phyloP scores from a whole-genome alignment of 805 yeast species.

The Barnettozyma pratensis region DNA sequence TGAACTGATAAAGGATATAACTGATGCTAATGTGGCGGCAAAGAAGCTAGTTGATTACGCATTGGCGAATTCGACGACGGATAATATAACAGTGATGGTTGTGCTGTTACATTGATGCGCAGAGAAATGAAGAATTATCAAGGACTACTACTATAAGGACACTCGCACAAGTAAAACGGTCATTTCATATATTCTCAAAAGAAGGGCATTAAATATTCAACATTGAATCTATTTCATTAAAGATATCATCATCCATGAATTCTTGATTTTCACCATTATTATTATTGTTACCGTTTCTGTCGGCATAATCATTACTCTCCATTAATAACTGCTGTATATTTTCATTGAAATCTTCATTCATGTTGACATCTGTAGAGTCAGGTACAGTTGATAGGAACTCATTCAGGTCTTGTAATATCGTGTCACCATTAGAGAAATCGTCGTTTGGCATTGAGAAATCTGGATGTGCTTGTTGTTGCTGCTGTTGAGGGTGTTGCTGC shows the following conservation, averaged over 20 bases:
- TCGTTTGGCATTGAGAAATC: constrained; percentile 3
- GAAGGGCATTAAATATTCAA: constrained; percentile 11
- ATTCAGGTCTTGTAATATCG: constrained; percentile 24
- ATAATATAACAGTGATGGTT: constrained; percentile 92
- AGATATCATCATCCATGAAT: constrained; percentile 19
- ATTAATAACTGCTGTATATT: constrained; percentile 20
- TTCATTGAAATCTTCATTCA: constrained; percentile 21
- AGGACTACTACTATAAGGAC: neutral
- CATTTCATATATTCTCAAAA: neutral
- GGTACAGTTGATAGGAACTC: constrained; percentile 25
- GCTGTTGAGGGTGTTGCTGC: constrained; percentile 5
- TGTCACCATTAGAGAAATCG: constrained; percentile 12
- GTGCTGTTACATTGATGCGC: constrained; percentile 32
- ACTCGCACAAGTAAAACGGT: too few species aligned
- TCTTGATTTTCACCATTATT: constrained; percentile 1
- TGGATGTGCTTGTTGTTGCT: neutral
- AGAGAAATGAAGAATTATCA: neutral
- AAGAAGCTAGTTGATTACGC: constrained; percentile 66
- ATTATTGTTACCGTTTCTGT: constrained; percentile 1
- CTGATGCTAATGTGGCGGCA: constrained; percentile 64
- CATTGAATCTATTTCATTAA: constrained; percentile 24
- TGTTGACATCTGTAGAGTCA: constrained; percentile 27
- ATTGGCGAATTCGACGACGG: constrained; percentile 73
- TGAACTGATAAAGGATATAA: constrained; percentile 50
- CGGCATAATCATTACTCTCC: constrained; percentile 13